A percentile compares a stretch with the other conserved stretches of the same genome.
phyloP scores from a whole-genome alignment of 495 filamentous ascomycete genomes.

The Aspergillus cavernicola region DNA sequence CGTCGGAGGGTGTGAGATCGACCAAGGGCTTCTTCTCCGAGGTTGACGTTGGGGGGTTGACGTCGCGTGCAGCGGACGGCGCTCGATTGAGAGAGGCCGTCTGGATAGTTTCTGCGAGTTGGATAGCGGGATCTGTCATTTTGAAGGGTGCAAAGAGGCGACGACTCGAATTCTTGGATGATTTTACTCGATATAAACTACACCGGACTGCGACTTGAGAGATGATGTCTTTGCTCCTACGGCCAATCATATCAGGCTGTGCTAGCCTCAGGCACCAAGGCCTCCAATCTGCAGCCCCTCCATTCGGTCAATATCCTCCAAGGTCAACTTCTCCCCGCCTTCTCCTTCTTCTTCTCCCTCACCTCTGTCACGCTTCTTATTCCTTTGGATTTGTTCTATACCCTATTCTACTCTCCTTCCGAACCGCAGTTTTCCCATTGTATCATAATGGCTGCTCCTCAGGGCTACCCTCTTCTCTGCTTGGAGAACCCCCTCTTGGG shows the following conservation, averaged over 20 bases:
- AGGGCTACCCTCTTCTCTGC: constrained; percentile 80
- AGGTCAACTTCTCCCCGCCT: constrained; percentile 17
- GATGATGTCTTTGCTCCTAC: background rate
- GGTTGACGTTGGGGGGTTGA: constrained; percentile 74
- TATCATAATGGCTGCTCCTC: constrained; percentile 58
- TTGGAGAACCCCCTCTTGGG: constrained; percentile 96
- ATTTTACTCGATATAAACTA: background rate
- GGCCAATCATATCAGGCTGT: background rate
- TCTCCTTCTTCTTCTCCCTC: constrained; percentile 2
- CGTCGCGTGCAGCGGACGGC: constrained; percentile 68
- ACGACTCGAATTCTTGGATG: background rate
- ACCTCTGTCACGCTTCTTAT: background rate
- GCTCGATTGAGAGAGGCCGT: constrained; percentile 66
- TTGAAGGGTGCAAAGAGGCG: constrained; percentile 7
- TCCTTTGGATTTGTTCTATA: background rate
- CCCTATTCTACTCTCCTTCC: constrained; percentile 3
- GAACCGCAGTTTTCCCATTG: background rate
- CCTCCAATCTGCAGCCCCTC: constrained; percentile 26
- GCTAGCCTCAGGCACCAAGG: constrained; percentile 5
- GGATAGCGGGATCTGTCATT: constrained; percentile 47
- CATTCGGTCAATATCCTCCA: constrained; percentile 11
- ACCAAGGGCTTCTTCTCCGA: constrained; percentile 47
- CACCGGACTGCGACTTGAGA: background rate
- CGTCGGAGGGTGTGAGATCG: constrained; percentile 48
- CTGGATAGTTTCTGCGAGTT: constrained; percentile 74